Evolutionary conservation across 2,329 filamentous ascomycete genomes (phyloP), one percentile per base, ranked within the genome.

Genomic region (Epicoccum sorghinum): DNA sequence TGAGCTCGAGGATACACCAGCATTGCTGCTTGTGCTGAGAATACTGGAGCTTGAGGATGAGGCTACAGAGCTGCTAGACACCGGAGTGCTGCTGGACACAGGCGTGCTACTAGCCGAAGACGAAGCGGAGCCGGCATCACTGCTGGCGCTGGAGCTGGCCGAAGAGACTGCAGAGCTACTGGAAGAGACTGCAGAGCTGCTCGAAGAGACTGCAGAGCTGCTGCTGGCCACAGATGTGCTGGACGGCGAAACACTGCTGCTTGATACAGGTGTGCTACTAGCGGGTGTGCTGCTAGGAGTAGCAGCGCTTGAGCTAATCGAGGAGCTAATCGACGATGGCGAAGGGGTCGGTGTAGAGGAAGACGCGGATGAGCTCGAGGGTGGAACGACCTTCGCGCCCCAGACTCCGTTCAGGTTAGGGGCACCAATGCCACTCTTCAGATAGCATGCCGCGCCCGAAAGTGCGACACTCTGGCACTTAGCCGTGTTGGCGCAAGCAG

Each of bases 371-470:
- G 30, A 35, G 37, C 35, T 52, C 4, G 27, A 10, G 6, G 24
- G 29, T 18, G 29, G 13, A 4, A 52, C 32, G 12, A 52, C 42
- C 14, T 41, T 27, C 14, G 49, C 49, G 14, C 49, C 42, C 42
- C 42, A 52, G 30, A 41, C 42, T n/a, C 41, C 48, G 9, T 46
- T 52, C 13, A 25, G 24, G n/a, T 41, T 46, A 7, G 49, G 22
- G 7, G 35, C 27, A 4, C 49, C 49, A 12, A 52, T 23, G 24
- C 42, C 49, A 23, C 29, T 52, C 42, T 52, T 52, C 23, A 52
- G 13, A 14, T 52, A 52, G 30, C 42, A 52, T 4, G 42, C 49
- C n/a, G 30, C 49, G n/a, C 49, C 49, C 6, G 42, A 52, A 13
- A 52, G 23, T 25, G 49, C 49, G 12, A 52, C 25, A 40, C 49